Conservation (phyloP, 2,329 filamentous ascomycete genomes). For the Bipolaris oryzae region DNA sequence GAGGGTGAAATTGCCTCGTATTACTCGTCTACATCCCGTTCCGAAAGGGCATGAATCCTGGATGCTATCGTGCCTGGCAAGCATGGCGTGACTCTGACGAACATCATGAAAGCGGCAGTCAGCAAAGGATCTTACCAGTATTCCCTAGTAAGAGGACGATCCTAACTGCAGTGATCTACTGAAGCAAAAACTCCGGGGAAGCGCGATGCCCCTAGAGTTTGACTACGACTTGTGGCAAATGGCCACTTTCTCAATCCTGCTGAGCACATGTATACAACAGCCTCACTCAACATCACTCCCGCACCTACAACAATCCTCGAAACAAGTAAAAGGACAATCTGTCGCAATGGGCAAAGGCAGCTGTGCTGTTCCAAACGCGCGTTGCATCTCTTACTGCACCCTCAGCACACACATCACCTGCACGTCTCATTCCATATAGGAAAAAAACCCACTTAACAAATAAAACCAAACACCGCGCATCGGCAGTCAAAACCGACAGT, state of each 20-base stretch:
- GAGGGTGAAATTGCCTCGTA: background rate
- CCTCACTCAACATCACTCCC: constrained; percentile 19
- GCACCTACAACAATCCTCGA: constrained; percentile 23
- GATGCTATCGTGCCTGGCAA: background rate
- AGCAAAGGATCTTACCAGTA: constrained; percentile 1
- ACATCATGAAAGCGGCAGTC: constrained; percentile 7
- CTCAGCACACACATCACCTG: constrained; percentile 24
- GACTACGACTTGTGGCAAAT: constrained; percentile 8
- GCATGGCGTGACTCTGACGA: background rate
- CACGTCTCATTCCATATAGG: constrained; percentile 18
- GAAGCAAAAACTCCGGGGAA: constrained; percentile 26
- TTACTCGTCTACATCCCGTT: background rate
- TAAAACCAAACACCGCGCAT: background rate
- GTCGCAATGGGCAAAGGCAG: constrained; percentile 20
- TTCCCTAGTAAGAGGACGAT: constrained; percentile 6
- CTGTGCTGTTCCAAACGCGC: constrained; percentile 8
- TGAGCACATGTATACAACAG: constrained; percentile 29
- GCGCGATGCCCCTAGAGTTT: constrained; percentile 11
- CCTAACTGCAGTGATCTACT: constrained; percentile 13
- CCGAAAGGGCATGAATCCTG: background rate
- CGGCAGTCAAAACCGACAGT: constrained; percentile 17
- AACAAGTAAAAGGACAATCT: constrained; percentile 13
- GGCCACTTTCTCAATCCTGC: constrained; percentile 26
- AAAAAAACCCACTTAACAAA: constrained; percentile 13
- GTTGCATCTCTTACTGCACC: constrained; percentile 25